Base-by-base conservation (phyloP, 768 basidiomycete genomes). In the Hygrophorus russula region DNA sequence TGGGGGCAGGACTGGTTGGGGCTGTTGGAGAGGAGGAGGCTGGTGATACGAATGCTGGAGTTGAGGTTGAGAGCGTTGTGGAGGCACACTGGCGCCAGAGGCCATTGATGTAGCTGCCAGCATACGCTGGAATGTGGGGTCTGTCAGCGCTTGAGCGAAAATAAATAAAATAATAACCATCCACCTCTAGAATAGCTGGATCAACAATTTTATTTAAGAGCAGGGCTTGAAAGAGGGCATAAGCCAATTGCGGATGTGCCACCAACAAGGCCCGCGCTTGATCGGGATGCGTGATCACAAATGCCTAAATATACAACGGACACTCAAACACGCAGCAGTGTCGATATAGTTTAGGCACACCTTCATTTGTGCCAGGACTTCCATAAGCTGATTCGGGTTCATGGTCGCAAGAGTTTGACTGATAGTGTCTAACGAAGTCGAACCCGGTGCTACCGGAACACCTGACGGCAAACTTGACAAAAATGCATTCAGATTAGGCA, bases 331-430 rank as follows among this genome's bases (percentile, higher is more conserved):
- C 18, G 2, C 2, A 37, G 5, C 17, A 39, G 19, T 14, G 18
- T 39, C 34, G n/a, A 34, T 9, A 32, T 4, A 19, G 36, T 39
- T 44, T 13, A 48, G 41, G 38, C 41, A 62, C 72, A 93, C 96
- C 82, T 98, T 98, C 85, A 94, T 93, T 61, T 96, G 90, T n/a
- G 85, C 85, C 51, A 99, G 67, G 7, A 97, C 84, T 62, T 99
- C 94, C 64, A 93, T 78, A 49, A 94, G 67, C 56, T 94, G 88
- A 31, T 68, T 71, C 0, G 90, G 88, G 42, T 78, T 76, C 70
- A 94, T 86, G 20, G 69, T 78, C 33, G 85, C 93, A 36, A 99
- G 70, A 2, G 82, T 84, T 56, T 84, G 76, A 57, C 78, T 89
- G 58, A 98, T 97, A 44, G 73, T 70, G 58, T 97, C 93, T 45